Evolutionary conservation across 768 basidiomycete species (phyloP).

Genomic region (Gymnopilus junonius): DNA sequence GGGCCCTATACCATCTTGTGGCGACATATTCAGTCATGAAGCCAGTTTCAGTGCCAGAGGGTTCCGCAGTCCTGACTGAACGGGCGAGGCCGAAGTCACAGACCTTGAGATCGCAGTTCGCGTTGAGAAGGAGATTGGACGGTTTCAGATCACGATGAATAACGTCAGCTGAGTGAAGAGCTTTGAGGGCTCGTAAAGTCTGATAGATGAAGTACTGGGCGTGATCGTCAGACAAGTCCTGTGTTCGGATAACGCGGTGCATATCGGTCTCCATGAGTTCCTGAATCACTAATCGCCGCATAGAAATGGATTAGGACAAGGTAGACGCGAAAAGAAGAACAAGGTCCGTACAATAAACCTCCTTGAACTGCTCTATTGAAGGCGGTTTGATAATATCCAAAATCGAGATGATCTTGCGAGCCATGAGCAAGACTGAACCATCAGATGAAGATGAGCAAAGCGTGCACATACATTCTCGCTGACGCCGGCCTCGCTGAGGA

Average conservation of each 20-base stretch:
- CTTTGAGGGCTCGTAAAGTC: conserved; percentile 93
- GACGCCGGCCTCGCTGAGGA: conserved; percentile 85
- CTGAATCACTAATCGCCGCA: conserved; percentile 68
- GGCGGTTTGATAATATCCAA: conserved; percentile 90
- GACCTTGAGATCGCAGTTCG: conserved; percentile 95
- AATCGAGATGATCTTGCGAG: conserved; percentile 81
- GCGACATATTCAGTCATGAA: conserved; percentile 99
- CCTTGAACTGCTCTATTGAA: conserved; percentile 77
- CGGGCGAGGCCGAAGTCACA: conserved; percentile 95
- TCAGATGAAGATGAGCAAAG: not conserved
- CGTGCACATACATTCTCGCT: conserved; percentile 74
- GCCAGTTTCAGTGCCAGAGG: conserved; percentile 80
- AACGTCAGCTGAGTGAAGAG: conserved; percentile 94
- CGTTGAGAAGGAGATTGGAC: conserved; percentile 95
- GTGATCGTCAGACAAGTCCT: conserved; percentile 95
- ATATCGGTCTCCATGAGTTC: conserved; percentile 97
- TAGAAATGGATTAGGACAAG: conserved; percentile 8
- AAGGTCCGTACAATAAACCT: conserved; percentile 56
- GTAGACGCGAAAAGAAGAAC: not conserved
- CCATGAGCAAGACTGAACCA: conserved; percentile 16
- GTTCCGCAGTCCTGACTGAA: conserved; percentile 86
- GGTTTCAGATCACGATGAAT: conserved; percentile 98
- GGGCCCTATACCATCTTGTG: conserved; percentile 98
- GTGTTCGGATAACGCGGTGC: conserved; percentile 95
- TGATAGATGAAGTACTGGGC: conserved; percentile 95